Evolutionary conservation across 192 early-diverging fungal species (phyloP), one percentile per base, ranked within the genome.

Genomic region (Backusella psychrophila): DNA sequence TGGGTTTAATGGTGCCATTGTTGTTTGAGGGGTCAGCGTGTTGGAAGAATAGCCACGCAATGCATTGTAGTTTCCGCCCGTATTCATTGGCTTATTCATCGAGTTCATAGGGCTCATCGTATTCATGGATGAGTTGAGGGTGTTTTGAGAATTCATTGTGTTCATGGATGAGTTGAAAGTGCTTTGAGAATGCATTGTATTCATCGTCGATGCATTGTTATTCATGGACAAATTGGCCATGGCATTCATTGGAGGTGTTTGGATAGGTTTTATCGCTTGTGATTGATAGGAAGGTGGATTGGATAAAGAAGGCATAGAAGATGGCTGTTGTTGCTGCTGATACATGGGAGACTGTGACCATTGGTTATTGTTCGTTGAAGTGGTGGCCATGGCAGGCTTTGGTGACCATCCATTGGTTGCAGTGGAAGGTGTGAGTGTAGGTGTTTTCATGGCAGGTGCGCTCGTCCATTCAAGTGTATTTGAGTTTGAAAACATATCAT

Each of bases 401-500:
- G 39, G 15, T 15, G 44, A 38, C 36, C 34, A 56, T 29, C 29
- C 29, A 21, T 41, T 65, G 12, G 36, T 15, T 65, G 59, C 11
- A 65, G 72, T 36, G 2, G 56, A 29, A 31, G 44, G 39, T 31
- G 41, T 33, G 19, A 72, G 44, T 46, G 29, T 41, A 33, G 70
- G 39, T 72, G 26, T 31, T 29, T 29, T 63, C 56, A 29, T 11
- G 1, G 53, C 26, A 9, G 56, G 56, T 29, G 56, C 56, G 4
- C 56, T 63, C 0, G 56, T 14, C 56, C 56, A 63, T 29, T 63
- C 23, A 3, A 74, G 39, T 74, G 72, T 33, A 59, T 63, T 63
- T 63, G 56, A 63, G 14, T 11, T 63, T 26, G 56, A 21, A 74
- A 65, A 74, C n/a, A 65, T 74, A 74, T 65, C 72, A 74, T 74